A percentile compares a stretch with the other conserved stretches of the same genome.
Evolutionary conservation across 352 stramenopile species (phyloP).

Genomic region (Albugo laibachii): DNA sequence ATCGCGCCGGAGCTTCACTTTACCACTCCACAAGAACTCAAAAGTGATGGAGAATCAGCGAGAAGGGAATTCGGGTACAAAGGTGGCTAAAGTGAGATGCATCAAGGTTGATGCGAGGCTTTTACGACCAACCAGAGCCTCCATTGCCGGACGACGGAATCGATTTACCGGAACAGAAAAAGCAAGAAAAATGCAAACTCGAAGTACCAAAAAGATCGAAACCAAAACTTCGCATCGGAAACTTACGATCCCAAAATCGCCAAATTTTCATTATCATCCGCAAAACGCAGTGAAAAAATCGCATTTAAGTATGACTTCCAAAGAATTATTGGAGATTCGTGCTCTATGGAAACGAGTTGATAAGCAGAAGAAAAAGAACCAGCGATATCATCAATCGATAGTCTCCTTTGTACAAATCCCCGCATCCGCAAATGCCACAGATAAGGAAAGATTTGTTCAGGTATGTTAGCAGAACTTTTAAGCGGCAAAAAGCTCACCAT

Average conservation of each 20-base stretch:
- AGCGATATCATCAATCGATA: constrained; percentile 41
- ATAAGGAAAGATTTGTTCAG: constrained; percentile 11
- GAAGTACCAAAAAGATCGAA: constrained; percentile 1
- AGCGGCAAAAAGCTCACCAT: background rate
- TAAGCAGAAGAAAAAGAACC: constrained; percentile 16
- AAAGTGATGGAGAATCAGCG: too few species aligned
- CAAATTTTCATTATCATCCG: constrained; percentile 25
- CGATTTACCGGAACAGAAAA: constrained; percentile 6
- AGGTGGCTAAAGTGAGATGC: constrained; percentile 20
- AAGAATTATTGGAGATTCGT: constrained; percentile 48
- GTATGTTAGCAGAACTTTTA: constrained; percentile 2
- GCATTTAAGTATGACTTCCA: constrained; percentile 44
- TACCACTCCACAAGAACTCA: too few species aligned
- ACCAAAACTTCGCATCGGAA: background rate
- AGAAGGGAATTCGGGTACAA: too few species aligned
- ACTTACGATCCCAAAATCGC: constrained; percentile 45
- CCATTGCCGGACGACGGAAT: constrained; percentile 27
- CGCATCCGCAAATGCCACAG: constrained; percentile 17
- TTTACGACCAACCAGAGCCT: constrained; percentile 30
- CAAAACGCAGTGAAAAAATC: constrained; percentile 10
- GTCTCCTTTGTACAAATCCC: constrained; percentile 14
- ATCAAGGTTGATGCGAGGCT: constrained; percentile 43
- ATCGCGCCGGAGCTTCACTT: too few species aligned
- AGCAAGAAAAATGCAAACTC: constrained; percentile 16
- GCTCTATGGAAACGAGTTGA: constrained; percentile 36